Base-by-base conservation (phyloP, 164 flowering plant genomes). In the Cinnamomum chago region DNA sequence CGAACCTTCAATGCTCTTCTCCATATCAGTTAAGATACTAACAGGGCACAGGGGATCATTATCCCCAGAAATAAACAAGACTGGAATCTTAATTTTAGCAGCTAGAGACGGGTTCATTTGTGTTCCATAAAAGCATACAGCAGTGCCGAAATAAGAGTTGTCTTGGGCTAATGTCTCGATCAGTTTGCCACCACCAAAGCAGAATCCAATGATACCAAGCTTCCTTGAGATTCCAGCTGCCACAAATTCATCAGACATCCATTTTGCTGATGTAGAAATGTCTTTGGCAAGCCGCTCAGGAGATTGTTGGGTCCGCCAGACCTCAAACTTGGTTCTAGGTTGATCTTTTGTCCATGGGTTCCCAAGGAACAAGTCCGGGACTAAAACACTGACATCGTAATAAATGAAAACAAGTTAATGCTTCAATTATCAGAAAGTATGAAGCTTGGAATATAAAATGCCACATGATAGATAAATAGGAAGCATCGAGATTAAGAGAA, bases 201-300 rank as follows among this genome's bases (percentile, higher is more conserved):
- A 90, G 75, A 94, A 94, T 12, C 96, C 97, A 24, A 94, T 78
- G 30, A 94, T 71, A 6, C 96, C 98, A 25, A 94, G 93, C 85
- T 90, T 92, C 76, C 80, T 86, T 27, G 93, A 80, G 60, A 86
- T 82, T 67, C 88, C 93, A 12, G 90, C 97, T 7, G 91, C 92
- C 55, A 77, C 17, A 27, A 94, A 87, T 81, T 94, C 95, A 73
- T 91, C 87, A n/a, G 75, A 82, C 93, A 94, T 79, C 97, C 97
- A 94, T 72, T 88, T 82, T n/a, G 90, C 76, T 50, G 91, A 81
- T 6, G 84, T 71, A 15, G 76, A 78, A 60, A 94, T 87, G 79
- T 91, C 93, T 70, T 76, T 78, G 23, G 80, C 83, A 10, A 89
- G 77, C 70, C 87, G 86, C 25, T 84, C 71, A 0, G 72, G 83